A percentile compares a stretch with the other conserved stretches of the same genome.
These are phyloP conservation scores for Usnea hakonensis DNA, from an alignment of 495 filamentous ascomycete species.

Conservation along the genomic window DNA sequence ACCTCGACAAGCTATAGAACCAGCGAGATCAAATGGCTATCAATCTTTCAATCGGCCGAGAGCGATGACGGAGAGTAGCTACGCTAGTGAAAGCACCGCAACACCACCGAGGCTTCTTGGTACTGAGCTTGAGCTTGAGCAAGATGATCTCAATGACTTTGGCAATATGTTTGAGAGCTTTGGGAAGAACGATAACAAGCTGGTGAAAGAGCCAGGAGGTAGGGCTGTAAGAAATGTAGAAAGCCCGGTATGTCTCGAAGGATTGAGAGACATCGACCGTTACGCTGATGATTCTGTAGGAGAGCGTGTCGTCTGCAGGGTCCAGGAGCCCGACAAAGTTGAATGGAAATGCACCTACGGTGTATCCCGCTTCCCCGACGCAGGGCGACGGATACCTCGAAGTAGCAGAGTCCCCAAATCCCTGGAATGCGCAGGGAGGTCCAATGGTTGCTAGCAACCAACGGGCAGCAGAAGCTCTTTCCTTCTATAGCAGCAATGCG, in stretches of 20 bases:
- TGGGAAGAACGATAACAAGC: conserved; percentile 48
- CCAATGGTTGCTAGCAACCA: conserved; percentile 41
- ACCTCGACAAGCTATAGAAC: conserved; percentile 29
- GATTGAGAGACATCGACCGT: conserved; percentile 9
- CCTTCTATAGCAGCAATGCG: conserved; percentile 26
- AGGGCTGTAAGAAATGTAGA: conserved; percentile 23
- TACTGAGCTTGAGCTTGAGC: conserved; percentile 43
- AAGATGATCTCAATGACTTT: conserved; percentile 54
- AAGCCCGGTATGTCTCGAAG: conserved; percentile 30
- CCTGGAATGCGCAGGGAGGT: conserved; percentile 59
- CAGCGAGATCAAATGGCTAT: conserved; percentile 26
- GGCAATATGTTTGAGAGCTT: conserved; percentile 58
- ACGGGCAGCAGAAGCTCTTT: conserved; percentile 20
- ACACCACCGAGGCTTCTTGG: conserved; percentile 63
- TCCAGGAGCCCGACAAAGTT: conserved; percentile 17
- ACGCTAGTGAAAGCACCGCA: conserved; percentile 49
- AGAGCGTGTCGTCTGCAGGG: conserved; percentile 21
- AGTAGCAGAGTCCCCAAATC: conserved; percentile 54
- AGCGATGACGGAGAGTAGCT: conserved; percentile 48
- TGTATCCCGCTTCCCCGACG: conserved; percentile 43
- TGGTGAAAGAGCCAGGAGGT: conserved; percentile 39
- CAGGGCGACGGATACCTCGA: conserved; percentile 49
- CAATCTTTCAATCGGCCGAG: conserved; percentile 38
- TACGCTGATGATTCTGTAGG: conserved; percentile 14
- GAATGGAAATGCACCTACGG: conserved; percentile 9